A percentile compares a stretch with the other conserved stretches of the same genome.
These are phyloP conservation scores for Lithospermum erythrorhizon DNA, from an alignment of 257 asterid genomes.

Conservation along the genomic window DNA sequence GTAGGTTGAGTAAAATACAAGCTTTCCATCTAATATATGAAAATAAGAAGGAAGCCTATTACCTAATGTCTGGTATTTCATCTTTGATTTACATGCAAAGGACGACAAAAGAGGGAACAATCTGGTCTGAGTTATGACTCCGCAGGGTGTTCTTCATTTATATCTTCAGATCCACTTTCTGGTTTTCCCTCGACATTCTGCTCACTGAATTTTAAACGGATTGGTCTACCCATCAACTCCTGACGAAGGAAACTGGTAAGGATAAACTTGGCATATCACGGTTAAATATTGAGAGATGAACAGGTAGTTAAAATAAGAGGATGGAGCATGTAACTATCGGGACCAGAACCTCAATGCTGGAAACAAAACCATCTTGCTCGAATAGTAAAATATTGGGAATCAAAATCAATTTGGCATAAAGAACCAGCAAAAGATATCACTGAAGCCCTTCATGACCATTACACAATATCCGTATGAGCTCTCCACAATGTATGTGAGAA, in stretches of 20 bases:
- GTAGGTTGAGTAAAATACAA: not conserved
- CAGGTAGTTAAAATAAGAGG: not conserved
- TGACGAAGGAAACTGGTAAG: constrained; percentile 16
- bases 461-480: too few relatives aligned
- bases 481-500: too few relatives aligned
- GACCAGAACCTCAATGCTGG: too few relatives aligned
- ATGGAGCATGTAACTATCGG: not conserved
- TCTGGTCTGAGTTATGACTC: constrained; percentile 4
- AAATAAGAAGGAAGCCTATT: not conserved
- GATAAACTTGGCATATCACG: not conserved
- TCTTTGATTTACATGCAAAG: constrained; percentile 3
- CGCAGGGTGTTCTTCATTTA: constrained; percentile 13
- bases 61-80: not conserved
- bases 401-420: too few relatives aligned
- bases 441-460: too few relatives aligned
- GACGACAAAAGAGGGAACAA: not conserved
- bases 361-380: too few relatives aligned
- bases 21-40: not conserved
- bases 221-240: constrained; percentile 75
- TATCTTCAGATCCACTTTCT: constrained; percentile 21
- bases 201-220: constrained; percentile 56
- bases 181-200: constrained; percentile 26
- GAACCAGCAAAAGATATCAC: too few relatives aligned
- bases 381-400: too few relatives aligned
- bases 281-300: not conserved